Conservation (phyloP, 495 filamentous ascomycete species). For the Tuber borchii region DNA sequence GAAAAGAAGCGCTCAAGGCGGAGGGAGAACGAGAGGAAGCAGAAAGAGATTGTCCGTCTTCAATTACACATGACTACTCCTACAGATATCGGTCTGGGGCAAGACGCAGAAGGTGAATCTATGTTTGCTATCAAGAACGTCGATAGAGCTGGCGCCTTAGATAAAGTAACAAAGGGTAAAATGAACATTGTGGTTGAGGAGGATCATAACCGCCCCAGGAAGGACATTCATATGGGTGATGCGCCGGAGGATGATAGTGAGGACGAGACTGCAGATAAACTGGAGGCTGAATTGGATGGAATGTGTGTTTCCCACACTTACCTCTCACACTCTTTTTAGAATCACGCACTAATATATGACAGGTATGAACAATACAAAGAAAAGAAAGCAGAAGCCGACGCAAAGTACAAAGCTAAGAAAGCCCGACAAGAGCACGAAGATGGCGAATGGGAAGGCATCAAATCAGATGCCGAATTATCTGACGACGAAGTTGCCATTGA, state of each 20-base stretch:
- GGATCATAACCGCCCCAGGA: conserved; percentile 50
- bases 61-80: conserved; percentile 95
- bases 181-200: conserved; percentile 58
- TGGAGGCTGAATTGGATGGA: conserved; percentile 76
- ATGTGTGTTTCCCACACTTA: conserved; percentile 44
- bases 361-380: conserved; percentile 76
- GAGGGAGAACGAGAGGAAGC: conserved; percentile 81
- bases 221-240: conserved; percentile 55
- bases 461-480: conserved; percentile 58
- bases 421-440: conserved; percentile 73
- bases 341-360: neutral
- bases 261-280: conserved; percentile 62
- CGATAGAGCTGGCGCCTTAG: conserved; percentile 63
- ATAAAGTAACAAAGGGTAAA: conserved; percentile 67
- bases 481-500: conserved; percentile 48
- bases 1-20: conserved; percentile 73
- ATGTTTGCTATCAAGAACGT: conserved; percentile 78
- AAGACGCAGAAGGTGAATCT: conserved; percentile 64
- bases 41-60: conserved; percentile 83
- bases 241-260: conserved; percentile 60
- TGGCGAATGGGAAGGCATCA: conserved; percentile 87
- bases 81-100: conserved; percentile 92
- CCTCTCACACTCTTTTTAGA: conserved; percentile 1
- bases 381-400: conserved; percentile 66
- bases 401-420: conserved; percentile 84